These are phyloP conservation scores for Coemansia sp. DNA, from an alignment of 192 early-diverging fungal genomes.

Conservation along the genomic window DNA sequence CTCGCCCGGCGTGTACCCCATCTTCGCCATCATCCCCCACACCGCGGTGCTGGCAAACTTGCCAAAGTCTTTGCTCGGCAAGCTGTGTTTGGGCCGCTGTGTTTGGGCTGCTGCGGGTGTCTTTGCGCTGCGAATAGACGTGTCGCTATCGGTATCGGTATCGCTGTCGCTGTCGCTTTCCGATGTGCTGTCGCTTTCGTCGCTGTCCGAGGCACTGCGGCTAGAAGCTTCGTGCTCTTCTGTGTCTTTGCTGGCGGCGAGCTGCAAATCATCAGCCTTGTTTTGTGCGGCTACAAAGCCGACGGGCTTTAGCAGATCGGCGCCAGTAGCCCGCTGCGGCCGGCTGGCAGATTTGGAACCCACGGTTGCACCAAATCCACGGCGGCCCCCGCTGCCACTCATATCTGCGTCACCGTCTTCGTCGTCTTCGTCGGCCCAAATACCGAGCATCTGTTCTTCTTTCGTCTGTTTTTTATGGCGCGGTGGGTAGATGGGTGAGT, in stretches of 20 bases:
- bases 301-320: constrained; percentile 5
- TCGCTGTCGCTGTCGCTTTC: background rate
- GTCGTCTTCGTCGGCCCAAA: constrained; percentile 31
- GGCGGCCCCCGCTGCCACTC: background rate
- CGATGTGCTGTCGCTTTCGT: background rate
- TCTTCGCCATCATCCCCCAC: constrained; percentile 80
- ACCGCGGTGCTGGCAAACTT: constrained; percentile 76
- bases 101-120: background rate
- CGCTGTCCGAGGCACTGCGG: constrained; percentile 1
- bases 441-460: constrained; percentile 39
- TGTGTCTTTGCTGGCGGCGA: background rate
- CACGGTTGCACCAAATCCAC: too few species aligned
- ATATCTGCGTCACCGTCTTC: background rate
- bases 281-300: constrained; percentile 18
- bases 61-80: constrained; percentile 68
- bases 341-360: background rate
- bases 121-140: too few species aligned
- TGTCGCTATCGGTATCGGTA: background rate
- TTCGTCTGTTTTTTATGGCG: constrained; percentile 9
- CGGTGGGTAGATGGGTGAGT: background rate
- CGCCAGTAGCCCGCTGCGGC: background rate
- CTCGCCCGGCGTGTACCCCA: constrained; percentile 87
- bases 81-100: background rate
- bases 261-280: background rate
- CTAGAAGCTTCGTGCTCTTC: background rate